A percentile compares a stretch with the other conserved stretches of the same genome.
phyloP scores from a whole-genome alignment of 176 grass and related monocot genomes.

The Panicum miliaceum region DNA sequence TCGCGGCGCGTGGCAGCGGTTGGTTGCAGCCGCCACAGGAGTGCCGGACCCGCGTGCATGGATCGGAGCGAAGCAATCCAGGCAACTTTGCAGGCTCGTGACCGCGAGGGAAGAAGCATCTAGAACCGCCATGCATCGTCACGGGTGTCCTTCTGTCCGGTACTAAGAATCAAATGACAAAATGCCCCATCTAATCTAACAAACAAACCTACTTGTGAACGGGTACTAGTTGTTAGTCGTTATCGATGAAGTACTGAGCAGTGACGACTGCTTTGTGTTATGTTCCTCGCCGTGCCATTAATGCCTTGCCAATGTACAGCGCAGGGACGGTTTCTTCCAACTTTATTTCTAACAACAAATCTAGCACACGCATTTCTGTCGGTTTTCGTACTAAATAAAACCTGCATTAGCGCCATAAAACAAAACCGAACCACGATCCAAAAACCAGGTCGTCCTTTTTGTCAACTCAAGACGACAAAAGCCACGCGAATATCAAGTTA shows the following conservation, averaged over 20 bases:
- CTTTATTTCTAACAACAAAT: neutral
- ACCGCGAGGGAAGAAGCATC: neutral
- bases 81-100: neutral
- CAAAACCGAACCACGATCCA: neutral
- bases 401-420: neutral
- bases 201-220: too few species aligned
- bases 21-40: neutral
- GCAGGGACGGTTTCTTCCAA: neutral
- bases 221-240: too few species aligned
- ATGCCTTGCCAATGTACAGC: too few species aligned
- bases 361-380: neutral
- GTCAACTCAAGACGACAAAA: neutral
- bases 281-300: too few species aligned
- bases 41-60: too few species aligned
- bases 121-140: neutral
- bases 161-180: neutral
- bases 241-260: too few species aligned
- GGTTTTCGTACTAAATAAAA: neutral
- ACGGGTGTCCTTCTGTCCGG: neutral
- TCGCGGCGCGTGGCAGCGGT: neutral
- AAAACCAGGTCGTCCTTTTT: conserved; percentile 4
- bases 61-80: too few species aligned
- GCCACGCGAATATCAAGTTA: neutral
- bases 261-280: too few species aligned
- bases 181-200: neutral